These are phyloP conservation scores for Beta macrorhiza DNA, from an alignment of 179 eudicot genomes.

Conservation along the genomic window DNA sequence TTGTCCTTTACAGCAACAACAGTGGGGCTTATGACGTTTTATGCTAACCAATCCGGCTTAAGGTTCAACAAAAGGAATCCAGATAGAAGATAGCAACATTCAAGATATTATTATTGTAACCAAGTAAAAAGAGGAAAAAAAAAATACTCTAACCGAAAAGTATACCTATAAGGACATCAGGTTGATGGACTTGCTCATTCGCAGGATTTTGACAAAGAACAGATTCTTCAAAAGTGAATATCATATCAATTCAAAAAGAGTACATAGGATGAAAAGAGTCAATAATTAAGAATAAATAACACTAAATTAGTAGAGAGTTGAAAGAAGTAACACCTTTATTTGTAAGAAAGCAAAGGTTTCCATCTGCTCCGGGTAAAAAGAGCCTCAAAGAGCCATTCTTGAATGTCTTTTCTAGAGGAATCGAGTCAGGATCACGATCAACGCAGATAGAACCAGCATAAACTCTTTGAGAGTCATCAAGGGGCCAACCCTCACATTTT, in stretches of 20 bases:
- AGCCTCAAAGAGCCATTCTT: background rate
- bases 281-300: background rate
- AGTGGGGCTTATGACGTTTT: background rate
- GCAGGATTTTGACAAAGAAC: background rate
- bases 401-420: constrained; percentile 4
- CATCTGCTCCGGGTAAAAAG: background rate
- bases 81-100: background rate
- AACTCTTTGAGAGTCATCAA: constrained; percentile 2
- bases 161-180: background rate
- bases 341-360: constrained; percentile 2
- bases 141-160: background rate
- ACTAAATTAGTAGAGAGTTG: background rate
- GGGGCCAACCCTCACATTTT: constrained; percentile 3
- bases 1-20: background rate
- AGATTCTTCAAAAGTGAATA: background rate
- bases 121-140: background rate
- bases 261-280: background rate
- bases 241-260: no score
- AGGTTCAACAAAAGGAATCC: background rate
- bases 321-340: background rate
- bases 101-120: background rate
- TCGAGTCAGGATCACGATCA: constrained; percentile 2
- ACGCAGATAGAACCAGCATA: background rate
- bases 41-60: background rate
- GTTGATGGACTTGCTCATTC: constrained; percentile 6